Base-by-base conservation (phyloP, 2,329 filamentous ascomycete species). In the Arachnomyces sp. region DNA sequence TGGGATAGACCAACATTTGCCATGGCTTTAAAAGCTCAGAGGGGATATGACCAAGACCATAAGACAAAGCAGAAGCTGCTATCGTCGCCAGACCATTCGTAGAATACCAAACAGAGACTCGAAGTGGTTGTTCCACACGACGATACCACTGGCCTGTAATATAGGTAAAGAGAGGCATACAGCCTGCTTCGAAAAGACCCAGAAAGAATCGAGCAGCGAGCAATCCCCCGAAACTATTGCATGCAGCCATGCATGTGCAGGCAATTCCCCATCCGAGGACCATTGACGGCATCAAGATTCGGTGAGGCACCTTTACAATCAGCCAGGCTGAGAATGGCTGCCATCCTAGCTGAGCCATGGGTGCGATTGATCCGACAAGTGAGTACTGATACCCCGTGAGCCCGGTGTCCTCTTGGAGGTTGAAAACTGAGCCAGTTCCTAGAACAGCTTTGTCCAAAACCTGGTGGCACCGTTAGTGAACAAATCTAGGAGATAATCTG, bases 31-130 rank as follows among this genome's bases (percentile, higher is more conserved):
- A 58, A 1, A 57, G 41, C 18, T 56, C 49, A 1, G 63, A 64
- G 9, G 65, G 48, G 42, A 79, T 74, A 38, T 77, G 72, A 1
- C 72, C 73, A 12, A 81, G 58, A 0, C 74, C 77, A 42, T 70
- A 79, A 0, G 76, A 76, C 11, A 78, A 51, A 0, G 68, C 65
- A 0, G 73, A 73, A 0, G 75, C 77, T 9, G 77, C 56, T 31
- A 81, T 75, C 4, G 70, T 78, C 0, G 74, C 73, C 0, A 71
- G 43, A 0, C 77, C 76, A 38, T 76, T 81, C 0, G 75, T 79
- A 3, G 74, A 67, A 48, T 83, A 83, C 79, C 79, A 84, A n/a
- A 72, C 71, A 0, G 77, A 77, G 2, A 81, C 71, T 0, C 80
- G 68, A 17, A 79, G 56, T 0, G 79, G 77, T 55, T 83, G 79